Evolutionary conservation across 1,139 yeast species (phyloP).

Genomic region (Nakaseomyces delphensis): DNA sequence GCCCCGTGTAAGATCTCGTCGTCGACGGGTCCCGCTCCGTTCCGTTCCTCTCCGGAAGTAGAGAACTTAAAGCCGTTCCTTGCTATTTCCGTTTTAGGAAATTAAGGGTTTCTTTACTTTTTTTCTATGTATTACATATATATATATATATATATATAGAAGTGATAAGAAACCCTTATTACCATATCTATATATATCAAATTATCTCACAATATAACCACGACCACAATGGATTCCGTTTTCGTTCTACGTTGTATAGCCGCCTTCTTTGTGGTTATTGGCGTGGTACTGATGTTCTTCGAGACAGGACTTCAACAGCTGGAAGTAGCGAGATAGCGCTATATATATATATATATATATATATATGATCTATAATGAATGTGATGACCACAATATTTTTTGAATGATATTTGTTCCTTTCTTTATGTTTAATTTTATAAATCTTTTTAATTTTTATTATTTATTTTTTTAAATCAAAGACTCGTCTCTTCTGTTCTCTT

Average conservation of each 20-base stretch:
- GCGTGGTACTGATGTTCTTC: conserved; percentile 12
- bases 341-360: not conserved
- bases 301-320: conserved; percentile 11
- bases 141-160: too few relatives aligned
- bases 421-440: not conserved
- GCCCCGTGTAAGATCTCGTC: too few relatives aligned
- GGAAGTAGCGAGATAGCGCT: not conserved
- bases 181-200: not conserved
- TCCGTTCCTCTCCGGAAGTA: too few relatives aligned
- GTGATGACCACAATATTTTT: not conserved
- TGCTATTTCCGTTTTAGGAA: too few relatives aligned
- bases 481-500: conserved; percentile 25
- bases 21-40: too few relatives aligned
- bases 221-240: conserved; percentile 8
- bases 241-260: conserved; percentile 11
- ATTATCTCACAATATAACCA: not conserved
- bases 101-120: too few relatives aligned
- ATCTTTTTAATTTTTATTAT: too few relatives aligned
- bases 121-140: not conserved
- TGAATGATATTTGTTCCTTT: not conserved
- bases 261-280: conserved; percentile 10
- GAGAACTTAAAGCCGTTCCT: too few relatives aligned
- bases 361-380: not conserved
- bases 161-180: too few relatives aligned
- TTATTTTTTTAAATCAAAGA: not conserved